These are phyloP conservation scores for Basipetospora chlamydospora DNA, from an alignment of 2,329 filamentous ascomycete species.

Conservation along the genomic window DNA sequence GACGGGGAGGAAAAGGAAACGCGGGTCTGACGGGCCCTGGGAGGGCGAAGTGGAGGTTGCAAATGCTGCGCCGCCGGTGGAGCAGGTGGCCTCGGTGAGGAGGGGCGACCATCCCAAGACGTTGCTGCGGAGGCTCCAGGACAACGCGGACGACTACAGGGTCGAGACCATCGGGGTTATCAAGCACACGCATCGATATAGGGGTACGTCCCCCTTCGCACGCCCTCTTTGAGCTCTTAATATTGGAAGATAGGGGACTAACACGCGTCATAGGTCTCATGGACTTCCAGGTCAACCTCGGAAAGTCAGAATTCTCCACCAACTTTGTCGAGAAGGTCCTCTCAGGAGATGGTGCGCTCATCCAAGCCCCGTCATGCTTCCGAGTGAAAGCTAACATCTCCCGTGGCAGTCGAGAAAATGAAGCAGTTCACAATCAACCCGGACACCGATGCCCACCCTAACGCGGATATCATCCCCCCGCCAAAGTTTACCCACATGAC, in stretches of 20 bases:
- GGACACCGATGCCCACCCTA: constrained; percentile 39
- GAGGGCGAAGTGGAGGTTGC: constrained; percentile 25
- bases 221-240: not conserved
- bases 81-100: constrained; percentile 25
- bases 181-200: constrained; percentile 72
- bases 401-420: constrained; percentile 29
- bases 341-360: constrained; percentile 47
- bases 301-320: constrained; percentile 52
- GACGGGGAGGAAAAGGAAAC: constrained; percentile 74
- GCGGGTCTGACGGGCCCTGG: constrained; percentile 57
- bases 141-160: constrained; percentile 53
- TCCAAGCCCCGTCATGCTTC: not conserved
- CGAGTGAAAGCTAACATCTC: too few species aligned
- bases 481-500: constrained; percentile 63
- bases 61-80: constrained; percentile 10
- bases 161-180: constrained; percentile 60
- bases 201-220: constrained; percentile 31
- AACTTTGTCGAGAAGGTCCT: constrained; percentile 59
- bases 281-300: constrained; percentile 72
- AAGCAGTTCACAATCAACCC: constrained; percentile 53
- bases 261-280: constrained; percentile 39
- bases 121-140: constrained; percentile 49
- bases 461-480: constrained; percentile 63
- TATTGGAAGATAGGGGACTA: too few species aligned
- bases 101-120: constrained; percentile 37